These are phyloP conservation scores for Graphilbum fragrans DNA, from an alignment of 2,329 filamentous ascomycete species.

Conservation along the genomic window DNA sequence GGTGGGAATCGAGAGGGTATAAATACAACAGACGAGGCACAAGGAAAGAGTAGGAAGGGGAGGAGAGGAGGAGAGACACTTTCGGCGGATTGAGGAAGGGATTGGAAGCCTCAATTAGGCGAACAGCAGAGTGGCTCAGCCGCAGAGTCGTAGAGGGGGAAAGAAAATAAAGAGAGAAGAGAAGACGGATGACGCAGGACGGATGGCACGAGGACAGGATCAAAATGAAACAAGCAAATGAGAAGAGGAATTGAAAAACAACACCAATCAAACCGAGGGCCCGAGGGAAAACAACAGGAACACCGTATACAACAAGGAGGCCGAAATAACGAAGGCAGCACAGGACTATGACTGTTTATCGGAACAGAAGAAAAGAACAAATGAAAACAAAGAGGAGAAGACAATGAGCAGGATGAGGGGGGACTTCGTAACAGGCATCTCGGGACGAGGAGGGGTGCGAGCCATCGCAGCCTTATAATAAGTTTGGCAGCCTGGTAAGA, in stretches of 20 bases:
- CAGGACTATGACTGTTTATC: conserved; percentile 6
- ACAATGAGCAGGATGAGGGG: conserved; percentile 9
- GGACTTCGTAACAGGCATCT: conserved; percentile 12
- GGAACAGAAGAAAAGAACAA: conserved; percentile 13
- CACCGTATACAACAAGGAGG: neutral
- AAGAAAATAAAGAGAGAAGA: neutral
- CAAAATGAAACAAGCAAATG: conserved; percentile 1
- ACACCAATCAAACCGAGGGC: neutral
- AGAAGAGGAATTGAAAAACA: neutral
- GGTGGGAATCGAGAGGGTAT: too few species aligned
- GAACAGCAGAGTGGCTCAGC: neutral
- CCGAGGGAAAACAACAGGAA: neutral
- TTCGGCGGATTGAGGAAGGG: too few species aligned
- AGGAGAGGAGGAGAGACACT: too few species aligned
- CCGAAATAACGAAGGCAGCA: conserved; percentile 7
- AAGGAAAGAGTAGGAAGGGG: too few species aligned
- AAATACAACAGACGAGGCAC: too few species aligned
- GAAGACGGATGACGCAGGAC: neutral
- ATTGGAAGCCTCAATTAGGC: too few species aligned
- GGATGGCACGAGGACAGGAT: neutral
- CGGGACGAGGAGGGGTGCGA: conserved; percentile 12
- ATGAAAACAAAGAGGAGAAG: conserved; percentile 14
- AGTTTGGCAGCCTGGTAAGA: conserved; percentile 23
- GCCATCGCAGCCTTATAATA: conserved; percentile 44
- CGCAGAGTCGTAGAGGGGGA: neutral